Evolutionary conservation across 2,329 filamentous ascomycete genomes (phyloP).

Genomic region (Xylaria polymorpha): DNA sequence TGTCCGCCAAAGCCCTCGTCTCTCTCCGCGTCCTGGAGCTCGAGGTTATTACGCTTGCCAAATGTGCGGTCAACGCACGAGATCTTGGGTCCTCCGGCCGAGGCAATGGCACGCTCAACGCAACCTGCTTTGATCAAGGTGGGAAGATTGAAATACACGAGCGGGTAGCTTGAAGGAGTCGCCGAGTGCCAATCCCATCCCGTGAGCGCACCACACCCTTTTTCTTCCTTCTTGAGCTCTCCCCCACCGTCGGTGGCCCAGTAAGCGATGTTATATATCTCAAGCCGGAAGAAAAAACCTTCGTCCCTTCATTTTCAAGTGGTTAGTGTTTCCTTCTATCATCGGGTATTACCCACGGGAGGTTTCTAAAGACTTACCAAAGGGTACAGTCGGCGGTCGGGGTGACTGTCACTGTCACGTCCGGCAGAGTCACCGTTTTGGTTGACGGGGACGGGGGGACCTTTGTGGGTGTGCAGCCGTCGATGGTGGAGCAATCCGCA

Average conservation of each 20-base stretch:
- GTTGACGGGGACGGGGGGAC: too few species aligned
- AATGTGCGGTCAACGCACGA: too few species aligned
- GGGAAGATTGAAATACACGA: background rate
- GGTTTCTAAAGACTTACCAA: background rate
- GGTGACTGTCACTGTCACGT: background rate
- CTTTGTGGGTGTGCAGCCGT: background rate
- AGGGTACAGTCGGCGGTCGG: background rate
- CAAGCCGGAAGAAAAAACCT: background rate
- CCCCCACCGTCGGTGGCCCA: slow-evolving; percentile 1
- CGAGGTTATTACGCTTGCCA: background rate
- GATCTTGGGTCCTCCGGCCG: background rate
- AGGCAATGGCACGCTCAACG: background rate
- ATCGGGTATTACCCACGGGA: too few species aligned
- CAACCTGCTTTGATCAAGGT: background rate
- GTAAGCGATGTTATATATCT: slow-evolving; percentile 3
- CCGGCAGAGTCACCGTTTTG: background rate
- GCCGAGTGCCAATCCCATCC: background rate
- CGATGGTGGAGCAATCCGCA: background rate
- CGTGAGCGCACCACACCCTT: slow-evolving; percentile 13
- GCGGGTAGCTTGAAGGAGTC: too few species aligned
- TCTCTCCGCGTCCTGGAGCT: background rate
- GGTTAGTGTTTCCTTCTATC: too few species aligned
- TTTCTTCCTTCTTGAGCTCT: slow-evolving; percentile 3
- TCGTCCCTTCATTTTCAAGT: too few species aligned
- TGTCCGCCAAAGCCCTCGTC: background rate